Base-by-base conservation (phyloP, 2,329 filamentous ascomycete species). In the Colletotrichum sp. region DNA sequence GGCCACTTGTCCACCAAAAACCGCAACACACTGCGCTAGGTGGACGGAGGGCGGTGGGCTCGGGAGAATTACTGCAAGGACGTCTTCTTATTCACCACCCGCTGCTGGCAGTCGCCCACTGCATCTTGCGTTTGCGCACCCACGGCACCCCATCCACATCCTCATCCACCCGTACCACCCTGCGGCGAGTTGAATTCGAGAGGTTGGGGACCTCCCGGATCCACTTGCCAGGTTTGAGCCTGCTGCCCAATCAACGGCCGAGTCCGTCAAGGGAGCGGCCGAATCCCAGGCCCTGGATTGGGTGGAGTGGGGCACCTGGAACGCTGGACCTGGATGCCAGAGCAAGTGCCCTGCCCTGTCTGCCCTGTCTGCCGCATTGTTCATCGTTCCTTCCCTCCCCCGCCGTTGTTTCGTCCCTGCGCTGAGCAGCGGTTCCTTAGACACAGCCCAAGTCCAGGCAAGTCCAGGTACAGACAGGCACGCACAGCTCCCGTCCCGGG, bases 161-260 rank as follows among this genome's bases (percentile, higher is more conserved):
- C 67, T 55, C 71, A 34, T 59, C 65, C 73, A 65, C 52, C 69
- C 69, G 72, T 67, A 32, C 72, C 21, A 67, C 73, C 39, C 26
- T 63, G 63, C 48, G 57, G 30, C 74, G 65, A 74, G 66, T 74
- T 59, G 78, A 83, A 84, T 81, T 81, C 77, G 80, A 84, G 82
- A 83, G 83, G 83, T 79, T 84, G 83, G 83, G 81, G 74, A 75
- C 67, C 74, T 67, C 72, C 70, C 60, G 26, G 70, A 36, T 59
- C 73, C 72, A 77, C 69, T 76, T 75, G 61, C 76, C 57, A 75
- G 67, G 70, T 67, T 70, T 59, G 69, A 77, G 65, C 24, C 15
- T 21, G 5, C 12, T 34, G 15, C 6, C 76, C 76, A 77, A 77
- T 77, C 73, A 74, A 6, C 6, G 15, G 34, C 10, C 8, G 52